Evolutionary conservation across 208 protist species (phyloP), one percentile per base, ranked within the genome.

Genomic region (Trypanosoma scelopori): DNA sequence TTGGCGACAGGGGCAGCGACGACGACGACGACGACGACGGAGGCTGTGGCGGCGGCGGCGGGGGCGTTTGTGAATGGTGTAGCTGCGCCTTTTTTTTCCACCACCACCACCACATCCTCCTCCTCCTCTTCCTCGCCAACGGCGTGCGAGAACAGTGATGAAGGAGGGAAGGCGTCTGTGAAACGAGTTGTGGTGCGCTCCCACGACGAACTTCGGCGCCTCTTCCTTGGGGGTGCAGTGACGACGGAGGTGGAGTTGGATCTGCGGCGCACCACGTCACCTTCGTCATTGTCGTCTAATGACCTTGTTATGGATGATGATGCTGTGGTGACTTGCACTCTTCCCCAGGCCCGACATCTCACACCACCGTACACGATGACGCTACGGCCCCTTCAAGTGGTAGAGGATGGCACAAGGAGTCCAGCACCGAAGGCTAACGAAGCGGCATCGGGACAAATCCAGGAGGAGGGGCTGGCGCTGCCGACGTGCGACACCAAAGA

Each of bases 121-220:
- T 47, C 11, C 22, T 3, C 23, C 12, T 45, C 20, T 27, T 57
- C 45, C 35, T 30, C 16, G 9, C 9, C 37, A 11, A 42, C n/a
- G 15, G 6, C 12, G 22, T 22, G 9, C 39, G 48, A 43, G 20
- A 18, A 25, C 22, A 45, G 32, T 16, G 50, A 52, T 23, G 30
- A 3, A 23, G 18, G 25, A 22, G 47, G 18, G 30, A 52, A 57
- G 18, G 30, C 16, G 15, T n/a, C 5, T 28, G 4, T 7, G 48
- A 12, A 22, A 13, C 50, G 57, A 22, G 43, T 43, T 35, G 35
- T 66, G 37, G 51, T 74, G 13, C 59, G 30, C 35, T 68, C 60
- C 35, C 9, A 35, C 27, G 60, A 61, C 56, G 68, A 74, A 43
- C 28, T 74, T 3, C 28, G 68, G 45, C 16, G 52, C 15, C 25